Evolutionary conservation across 345 rosid genomes (phyloP).

Genomic region (Salix dunnii): DNA sequence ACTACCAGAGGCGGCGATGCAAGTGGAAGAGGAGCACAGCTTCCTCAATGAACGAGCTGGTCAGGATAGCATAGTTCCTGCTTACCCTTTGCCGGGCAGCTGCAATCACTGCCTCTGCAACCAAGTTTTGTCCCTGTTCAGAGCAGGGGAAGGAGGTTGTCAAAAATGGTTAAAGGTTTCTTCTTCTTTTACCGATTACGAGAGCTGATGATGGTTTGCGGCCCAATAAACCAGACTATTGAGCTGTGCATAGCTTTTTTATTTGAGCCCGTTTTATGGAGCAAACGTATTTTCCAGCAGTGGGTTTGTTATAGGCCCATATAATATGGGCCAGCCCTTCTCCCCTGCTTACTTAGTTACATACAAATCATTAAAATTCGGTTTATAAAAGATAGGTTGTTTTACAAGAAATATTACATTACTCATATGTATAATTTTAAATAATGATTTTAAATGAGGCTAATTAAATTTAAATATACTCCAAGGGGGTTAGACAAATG

Average conservation of each 20-base stretch:
- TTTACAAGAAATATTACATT: too few species aligned
- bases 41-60: constrained; percentile 1
- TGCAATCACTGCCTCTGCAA: not conserved
- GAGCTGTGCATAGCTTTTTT: not conserved
- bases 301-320: not conserved
- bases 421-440: too few species aligned
- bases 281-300: not conserved
- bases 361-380: not conserved
- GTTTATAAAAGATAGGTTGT: too few species aligned
- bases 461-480: too few species aligned
- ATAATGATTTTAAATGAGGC: too few species aligned
- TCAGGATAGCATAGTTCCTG: not conserved
- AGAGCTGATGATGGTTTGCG: not conserved
- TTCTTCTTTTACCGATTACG: not conserved
- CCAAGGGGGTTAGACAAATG: too few species aligned
- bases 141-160: not conserved
- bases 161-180: not conserved
- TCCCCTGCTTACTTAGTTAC: too few species aligned
- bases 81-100: not conserved
- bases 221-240: not conserved
- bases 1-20: not conserved
- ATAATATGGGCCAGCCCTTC: not conserved
- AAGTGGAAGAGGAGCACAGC: not conserved
- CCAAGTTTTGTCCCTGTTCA: not conserved
- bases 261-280: not conserved